Evolutionary conservation across 495 filamentous ascomycete species (phyloP).

Genomic region (Podospora pseudoanserina): DNA sequence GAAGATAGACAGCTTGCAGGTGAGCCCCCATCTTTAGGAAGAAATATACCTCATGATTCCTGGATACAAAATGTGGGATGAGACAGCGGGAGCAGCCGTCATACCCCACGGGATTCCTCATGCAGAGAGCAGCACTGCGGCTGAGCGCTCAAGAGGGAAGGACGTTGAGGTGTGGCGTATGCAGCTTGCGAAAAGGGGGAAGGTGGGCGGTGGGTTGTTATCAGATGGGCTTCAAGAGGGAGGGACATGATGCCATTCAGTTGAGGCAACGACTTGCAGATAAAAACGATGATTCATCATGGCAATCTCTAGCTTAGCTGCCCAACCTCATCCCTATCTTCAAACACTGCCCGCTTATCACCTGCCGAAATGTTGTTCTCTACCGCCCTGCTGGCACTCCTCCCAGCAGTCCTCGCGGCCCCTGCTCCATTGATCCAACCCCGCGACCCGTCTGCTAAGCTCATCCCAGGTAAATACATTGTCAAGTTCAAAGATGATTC

Average conservation of each 20-base stretch:
- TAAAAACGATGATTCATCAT: background rate
- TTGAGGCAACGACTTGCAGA: background rate
- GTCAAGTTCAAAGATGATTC: constrained; percentile 11
- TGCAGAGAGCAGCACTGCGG: background rate
- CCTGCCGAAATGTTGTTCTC: constrained; percentile 5
- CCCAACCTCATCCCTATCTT: background rate
- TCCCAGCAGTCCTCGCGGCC: constrained; percentile 1
- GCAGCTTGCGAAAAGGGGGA: background rate
- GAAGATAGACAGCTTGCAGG: background rate
- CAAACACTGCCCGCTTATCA: background rate
- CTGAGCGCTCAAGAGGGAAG: background rate
- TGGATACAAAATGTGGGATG: background rate
- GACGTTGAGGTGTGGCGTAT: background rate
- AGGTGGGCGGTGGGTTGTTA: background rate
- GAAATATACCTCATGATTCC: background rate
- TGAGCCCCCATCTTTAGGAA: background rate
- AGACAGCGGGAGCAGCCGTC: background rate
- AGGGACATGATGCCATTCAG: background rate
- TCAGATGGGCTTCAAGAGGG: background rate
- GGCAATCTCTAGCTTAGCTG: background rate
- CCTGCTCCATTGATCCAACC: constrained; percentile 9
- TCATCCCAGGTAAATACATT: constrained; percentile 8
- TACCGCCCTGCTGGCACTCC: background rate
- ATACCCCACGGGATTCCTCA: background rate
- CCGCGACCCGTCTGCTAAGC: background rate